These are phyloP conservation scores for Thraustotheca clavata DNA, from an alignment of 352 stramenopile genomes.

Conservation along the genomic window DNA sequence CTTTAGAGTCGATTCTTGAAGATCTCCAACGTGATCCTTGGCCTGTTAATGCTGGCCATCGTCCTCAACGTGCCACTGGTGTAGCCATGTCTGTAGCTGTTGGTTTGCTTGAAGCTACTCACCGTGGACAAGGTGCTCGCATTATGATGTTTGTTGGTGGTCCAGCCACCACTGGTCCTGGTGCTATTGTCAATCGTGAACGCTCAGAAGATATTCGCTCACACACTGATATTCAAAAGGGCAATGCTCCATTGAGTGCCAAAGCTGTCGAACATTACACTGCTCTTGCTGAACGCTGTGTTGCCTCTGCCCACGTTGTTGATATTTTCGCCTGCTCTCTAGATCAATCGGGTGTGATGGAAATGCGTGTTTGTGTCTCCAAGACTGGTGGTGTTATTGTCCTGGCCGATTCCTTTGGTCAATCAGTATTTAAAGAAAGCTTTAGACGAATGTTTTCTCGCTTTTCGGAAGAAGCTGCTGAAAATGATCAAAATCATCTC, in stretches of 20 bases:
- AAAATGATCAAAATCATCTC: slow-evolving; percentile 92
- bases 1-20: slow-evolving; percentile 96
- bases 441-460: slow-evolving; percentile 97
- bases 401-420: slow-evolving; percentile 95
- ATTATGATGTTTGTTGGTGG: slow-evolving; percentile 99
- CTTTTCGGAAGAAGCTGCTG: slow-evolving; percentile 91
- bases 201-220: slow-evolving; percentile 97
- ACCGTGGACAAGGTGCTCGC: slow-evolving; percentile 90
- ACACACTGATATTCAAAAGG: slow-evolving; percentile 93
- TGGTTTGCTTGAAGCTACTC: slow-evolving; percentile 92
- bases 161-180: slow-evolving; percentile 93
- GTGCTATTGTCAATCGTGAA: slow-evolving; percentile 91
- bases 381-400: slow-evolving; percentile 99
- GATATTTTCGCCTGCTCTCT: slow-evolving; percentile 99
- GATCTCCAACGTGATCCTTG: slow-evolving; percentile 97
- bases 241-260: slow-evolving; percentile 90
- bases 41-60: slow-evolving; percentile 94
- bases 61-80: slow-evolving; percentile 93
- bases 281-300: slow-evolving; percentile 88
- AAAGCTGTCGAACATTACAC: slow-evolving; percentile 96
- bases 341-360: slow-evolving; percentile 96
- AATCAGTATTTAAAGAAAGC: slow-evolving; percentile 99
- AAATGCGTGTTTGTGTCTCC: slow-evolving; percentile 97
- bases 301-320: slow-evolving; percentile 91
- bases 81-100: slow-evolving; percentile 95